A percentile compares a stretch with the other conserved stretches of the same genome.
phyloP scores from a whole-genome alignment of 768 basidiomycete species.

The Sistotremastrum niveocremeum region DNA sequence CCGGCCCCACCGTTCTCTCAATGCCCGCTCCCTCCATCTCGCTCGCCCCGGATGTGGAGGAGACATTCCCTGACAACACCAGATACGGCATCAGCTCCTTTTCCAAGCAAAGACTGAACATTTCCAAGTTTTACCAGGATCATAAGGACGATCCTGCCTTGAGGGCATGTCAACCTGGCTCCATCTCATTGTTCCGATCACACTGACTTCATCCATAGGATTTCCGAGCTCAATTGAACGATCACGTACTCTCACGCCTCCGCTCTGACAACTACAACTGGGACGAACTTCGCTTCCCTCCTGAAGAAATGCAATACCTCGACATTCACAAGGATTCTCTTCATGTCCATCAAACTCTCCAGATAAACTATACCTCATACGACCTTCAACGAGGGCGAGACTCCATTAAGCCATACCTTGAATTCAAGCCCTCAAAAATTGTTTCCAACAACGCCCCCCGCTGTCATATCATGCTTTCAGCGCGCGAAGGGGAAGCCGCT shows the following conservation, averaged over 20 bases:
- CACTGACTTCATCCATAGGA: constrained; percentile 5
- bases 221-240: constrained; percentile 11
- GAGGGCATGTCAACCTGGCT: not conserved
- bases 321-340: not conserved
- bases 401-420: constrained; percentile 25
- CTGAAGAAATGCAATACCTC: not conserved
- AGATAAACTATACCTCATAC: constrained; percentile 30
- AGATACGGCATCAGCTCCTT: too few species aligned
- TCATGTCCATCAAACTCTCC: constrained; percentile 8
- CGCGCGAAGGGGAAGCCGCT: constrained; percentile 7
- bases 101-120: too few species aligned
- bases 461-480: constrained; percentile 21
- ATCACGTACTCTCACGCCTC: constrained; percentile 12
- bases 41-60: too few species aligned
- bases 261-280: constrained; percentile 8
- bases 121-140: too few species aligned
- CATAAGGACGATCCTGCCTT: not conserved
- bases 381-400: constrained; percentile 29
- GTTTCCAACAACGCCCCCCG: too few species aligned
- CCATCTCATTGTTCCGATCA: not conserved
- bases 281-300: constrained; percentile 11
- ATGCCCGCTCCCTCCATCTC: too few species aligned
- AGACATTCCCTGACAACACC: too few species aligned
- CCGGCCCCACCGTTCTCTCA: too few species aligned
- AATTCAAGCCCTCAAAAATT: too few species aligned